phyloP scores from a whole-genome alignment of 202 grass and related monocot species.

The Zizania palustris region DNA sequence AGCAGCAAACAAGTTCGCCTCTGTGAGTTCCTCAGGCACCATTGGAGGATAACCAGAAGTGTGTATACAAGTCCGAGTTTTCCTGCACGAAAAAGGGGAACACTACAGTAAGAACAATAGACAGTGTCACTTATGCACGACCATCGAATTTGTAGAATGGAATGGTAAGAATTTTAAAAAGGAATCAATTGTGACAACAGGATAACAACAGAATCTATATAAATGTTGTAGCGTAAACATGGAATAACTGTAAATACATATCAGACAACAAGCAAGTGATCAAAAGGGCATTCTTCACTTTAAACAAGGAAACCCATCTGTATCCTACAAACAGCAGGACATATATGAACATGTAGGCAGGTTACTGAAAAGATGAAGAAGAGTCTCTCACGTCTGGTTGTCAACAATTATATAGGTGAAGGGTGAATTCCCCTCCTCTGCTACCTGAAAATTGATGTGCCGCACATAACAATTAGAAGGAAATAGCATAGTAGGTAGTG shows the following conservation, averaged over 20 bases:
- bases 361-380: not conserved
- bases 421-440: slow-evolving; percentile 73
- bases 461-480: not conserved
- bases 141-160: not conserved
- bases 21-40: slow-evolving; percentile 73
- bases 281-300: not conserved
- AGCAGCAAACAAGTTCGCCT: slow-evolving; percentile 62
- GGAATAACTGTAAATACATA: not conserved
- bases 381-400: slow-evolving; percentile 72
- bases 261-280: not conserved
- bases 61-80: slow-evolving; percentile 97
- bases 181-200: not conserved
- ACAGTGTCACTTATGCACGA: not conserved
- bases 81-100: slow-evolving; percentile 49
- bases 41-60: slow-evolving; percentile 75
- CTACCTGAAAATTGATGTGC: slow-evolving; percentile 54
- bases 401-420: slow-evolving; percentile 97
- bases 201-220: not conserved
- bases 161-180: not conserved
- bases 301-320: not conserved
- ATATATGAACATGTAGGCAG: not conserved
- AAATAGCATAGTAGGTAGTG: not conserved
- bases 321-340: not conserved
- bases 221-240: not conserved
- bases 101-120: not conserved